phyloP scores from a whole-genome alignment of 306 rosid genomes.

The Dalbergia cultrata region DNA sequence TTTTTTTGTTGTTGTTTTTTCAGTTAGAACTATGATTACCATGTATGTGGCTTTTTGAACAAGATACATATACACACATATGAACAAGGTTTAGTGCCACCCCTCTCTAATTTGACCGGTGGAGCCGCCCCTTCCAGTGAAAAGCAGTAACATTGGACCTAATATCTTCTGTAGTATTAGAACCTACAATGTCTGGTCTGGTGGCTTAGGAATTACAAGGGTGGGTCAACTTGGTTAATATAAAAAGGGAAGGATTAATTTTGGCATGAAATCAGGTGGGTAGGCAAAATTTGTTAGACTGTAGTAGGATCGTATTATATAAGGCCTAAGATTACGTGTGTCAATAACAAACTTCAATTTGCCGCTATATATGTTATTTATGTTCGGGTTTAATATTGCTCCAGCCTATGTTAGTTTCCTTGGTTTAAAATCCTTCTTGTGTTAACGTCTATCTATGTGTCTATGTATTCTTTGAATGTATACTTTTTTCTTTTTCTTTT shows the following conservation, averaged over 20 bases:
- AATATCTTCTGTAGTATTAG: not conserved
- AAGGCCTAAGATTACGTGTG: not conserved
- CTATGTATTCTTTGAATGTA: not conserved
- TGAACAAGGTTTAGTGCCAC: slow-evolving; percentile 8
- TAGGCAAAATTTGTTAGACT: not conserved
- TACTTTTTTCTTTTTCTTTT: not conserved
- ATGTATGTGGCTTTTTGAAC: slow-evolving; percentile 44
- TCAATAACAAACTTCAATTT: slow-evolving; percentile 20
- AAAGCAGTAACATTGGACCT: slow-evolving; percentile 1
- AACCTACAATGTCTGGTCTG: too few relatives aligned
- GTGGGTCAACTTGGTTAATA: not conserved
- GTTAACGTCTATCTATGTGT: slow-evolving; percentile 17
- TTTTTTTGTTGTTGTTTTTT: slow-evolving; percentile 10
- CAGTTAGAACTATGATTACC: slow-evolving; percentile 43
- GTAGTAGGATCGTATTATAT: not conserved
- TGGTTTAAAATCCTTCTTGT: not conserved
- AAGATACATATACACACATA: slow-evolving; percentile 8
- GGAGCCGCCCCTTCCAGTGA: not conserved
- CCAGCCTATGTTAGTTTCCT: slow-evolving; percentile 1
- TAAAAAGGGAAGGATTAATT: not conserved
- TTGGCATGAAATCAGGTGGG: not conserved
- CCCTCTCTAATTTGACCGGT: slow-evolving; percentile 37
- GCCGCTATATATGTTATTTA: not conserved
- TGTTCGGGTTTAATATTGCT: not conserved
- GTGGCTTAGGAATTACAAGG: not conserved